phyloP scores from a whole-genome alignment of 2,329 filamentous ascomycete species.

The Ascochyta koolunga region DNA sequence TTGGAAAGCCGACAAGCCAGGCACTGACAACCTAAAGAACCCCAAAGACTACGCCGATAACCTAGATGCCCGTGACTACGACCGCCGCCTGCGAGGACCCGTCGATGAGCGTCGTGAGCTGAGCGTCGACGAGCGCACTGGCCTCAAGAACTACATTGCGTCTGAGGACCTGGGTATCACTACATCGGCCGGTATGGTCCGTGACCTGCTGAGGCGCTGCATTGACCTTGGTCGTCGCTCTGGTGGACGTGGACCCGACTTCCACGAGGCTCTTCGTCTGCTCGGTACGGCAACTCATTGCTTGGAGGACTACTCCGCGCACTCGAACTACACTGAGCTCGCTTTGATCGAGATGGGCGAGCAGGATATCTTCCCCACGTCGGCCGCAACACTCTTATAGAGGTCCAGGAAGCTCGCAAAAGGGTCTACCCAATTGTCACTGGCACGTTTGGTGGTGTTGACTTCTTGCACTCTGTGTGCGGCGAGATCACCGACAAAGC shows the following conservation, averaged over 20 bases:
- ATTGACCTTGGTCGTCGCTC: conserved; percentile 84
- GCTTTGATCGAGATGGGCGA: conserved; percentile 87
- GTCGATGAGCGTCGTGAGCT: conserved; percentile 81
- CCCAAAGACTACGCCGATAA: conserved; percentile 81
- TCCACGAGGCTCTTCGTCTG: conserved; percentile 84
- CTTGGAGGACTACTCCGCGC: conserved; percentile 86
- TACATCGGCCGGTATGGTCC: conserved; percentile 79
- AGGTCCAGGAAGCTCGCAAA: conserved; percentile 68
- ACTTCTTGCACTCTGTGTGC: conserved; percentile 89
- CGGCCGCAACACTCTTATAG: conserved; percentile 73
- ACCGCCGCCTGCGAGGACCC: conserved; percentile 78
- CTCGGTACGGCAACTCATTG: conserved; percentile 90
- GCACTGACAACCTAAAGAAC: conserved; percentile 15
- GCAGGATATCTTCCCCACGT: conserved; percentile 85
- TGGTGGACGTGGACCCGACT: conserved; percentile 72
- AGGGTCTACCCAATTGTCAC: conserved; percentile 83
- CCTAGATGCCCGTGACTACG: conserved; percentile 80
- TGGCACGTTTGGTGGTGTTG: conserved; percentile 92
- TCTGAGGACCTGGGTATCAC: conserved; percentile 79
- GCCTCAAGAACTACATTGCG: conserved; percentile 92
- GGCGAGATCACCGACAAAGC: conserved; percentile 83
- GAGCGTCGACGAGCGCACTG: conserved; percentile 69
- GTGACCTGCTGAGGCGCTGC: conserved; percentile 72
- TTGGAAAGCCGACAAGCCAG: background rate
- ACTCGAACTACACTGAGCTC: conserved; percentile 92